A percentile compares a stretch with the other conserved stretches of the same genome.
phyloP scores from a whole-genome alignment of 306 rosid species.

The Cicer chorassanicum region DNA sequence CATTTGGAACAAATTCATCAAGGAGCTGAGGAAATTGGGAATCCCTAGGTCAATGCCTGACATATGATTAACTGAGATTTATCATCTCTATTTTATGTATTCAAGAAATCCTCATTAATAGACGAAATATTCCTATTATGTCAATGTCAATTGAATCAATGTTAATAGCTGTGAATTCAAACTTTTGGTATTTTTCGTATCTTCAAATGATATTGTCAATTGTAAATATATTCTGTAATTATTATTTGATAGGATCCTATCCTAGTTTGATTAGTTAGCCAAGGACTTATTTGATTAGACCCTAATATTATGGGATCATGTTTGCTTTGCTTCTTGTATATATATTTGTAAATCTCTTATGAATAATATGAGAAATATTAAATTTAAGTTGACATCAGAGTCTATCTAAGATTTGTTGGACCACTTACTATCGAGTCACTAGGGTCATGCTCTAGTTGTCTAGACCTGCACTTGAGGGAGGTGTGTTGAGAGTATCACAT shows the following conservation, averaged over 20 bases:
- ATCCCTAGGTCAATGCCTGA: neutral
- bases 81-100: neutral
- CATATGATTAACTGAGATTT: neutral
- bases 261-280: neutral
- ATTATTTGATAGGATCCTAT: neutral
- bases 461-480: neutral
- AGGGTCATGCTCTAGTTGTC: neutral
- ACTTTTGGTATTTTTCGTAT: neutral
- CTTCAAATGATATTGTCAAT: neutral
- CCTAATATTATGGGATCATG: neutral
- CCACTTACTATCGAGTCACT: neutral
- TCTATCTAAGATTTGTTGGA: neutral
- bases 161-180: neutral
- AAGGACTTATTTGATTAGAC: neutral
- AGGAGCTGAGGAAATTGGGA: constrained; percentile 7
- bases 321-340: neutral
- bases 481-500: neutral
- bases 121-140: neutral
- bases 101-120: neutral
- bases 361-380: neutral
- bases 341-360: neutral
- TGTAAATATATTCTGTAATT: neutral
- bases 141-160: neutral
- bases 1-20: neutral
- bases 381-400: neutral